phyloP scores from a whole-genome alignment of 495 filamentous ascomycete genomes.

The Chlorociboria aeruginascens region DNA sequence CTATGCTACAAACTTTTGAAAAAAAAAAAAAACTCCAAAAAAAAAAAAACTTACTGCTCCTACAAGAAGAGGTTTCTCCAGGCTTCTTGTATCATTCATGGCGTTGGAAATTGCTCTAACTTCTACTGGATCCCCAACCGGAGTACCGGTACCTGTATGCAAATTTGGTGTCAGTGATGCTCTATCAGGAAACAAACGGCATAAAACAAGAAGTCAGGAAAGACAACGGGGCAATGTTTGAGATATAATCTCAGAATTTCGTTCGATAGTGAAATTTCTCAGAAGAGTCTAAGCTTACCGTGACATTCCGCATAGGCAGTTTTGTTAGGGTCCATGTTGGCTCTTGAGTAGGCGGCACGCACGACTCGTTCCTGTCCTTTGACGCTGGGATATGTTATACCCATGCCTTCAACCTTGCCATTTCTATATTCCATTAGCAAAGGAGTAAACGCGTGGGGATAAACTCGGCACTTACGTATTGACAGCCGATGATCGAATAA shows the following conservation, averaged over 20 bases:
- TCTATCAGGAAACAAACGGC: not conserved
- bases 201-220: not conserved
- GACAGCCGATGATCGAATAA: constrained; percentile 45
- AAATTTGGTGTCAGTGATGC: not conserved
- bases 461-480: constrained; percentile 46
- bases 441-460: constrained; percentile 52
- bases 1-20: too few relatives aligned
- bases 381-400: too few relatives aligned
- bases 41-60: too few relatives aligned
- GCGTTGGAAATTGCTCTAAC: constrained; percentile 40
- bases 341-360: constrained; percentile 32
- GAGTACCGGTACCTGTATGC: constrained; percentile 27
- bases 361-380: constrained; percentile 45
- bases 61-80: constrained; percentile 23
- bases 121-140: constrained; percentile 49
- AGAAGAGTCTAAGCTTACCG: constrained; percentile 1
- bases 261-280: too few relatives aligned
- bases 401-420: too few relatives aligned
- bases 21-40: too few relatives aligned
- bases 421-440: too few relatives aligned
- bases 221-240: not conserved
- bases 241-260: not conserved
- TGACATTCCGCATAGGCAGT: constrained; percentile 32
- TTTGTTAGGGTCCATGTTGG: constrained; percentile 25
- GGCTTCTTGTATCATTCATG: too few relatives aligned